Evolutionary conservation across 2,329 filamentous ascomycete genomes (phyloP), one percentile per base, ranked within the genome.

Genomic region (Apiospora hydei): DNA sequence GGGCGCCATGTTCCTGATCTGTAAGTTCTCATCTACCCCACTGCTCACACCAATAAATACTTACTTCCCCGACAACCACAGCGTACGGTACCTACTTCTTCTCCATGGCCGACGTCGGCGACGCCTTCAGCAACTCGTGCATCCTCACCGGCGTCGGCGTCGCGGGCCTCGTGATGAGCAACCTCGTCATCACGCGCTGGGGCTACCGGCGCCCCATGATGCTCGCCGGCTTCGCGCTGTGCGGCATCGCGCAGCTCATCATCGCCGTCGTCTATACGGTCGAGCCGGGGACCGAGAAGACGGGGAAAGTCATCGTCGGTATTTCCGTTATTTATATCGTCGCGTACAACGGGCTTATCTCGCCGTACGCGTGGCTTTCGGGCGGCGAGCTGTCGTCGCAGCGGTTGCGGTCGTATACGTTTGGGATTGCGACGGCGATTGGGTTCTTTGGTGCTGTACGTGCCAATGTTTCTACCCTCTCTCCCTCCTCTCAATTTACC

Each of bases 1-100:
- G 11, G 85, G 85, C 14, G 84, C 84, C 8, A 73, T 86, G 86
- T 78, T 85, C 80, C 80, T 83, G 73, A 82, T 87, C 53, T 84
- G 85, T 76, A 72, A 72, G 73, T 44, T 10, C 3, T 13, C 34
- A 51, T n/a, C 6, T 14, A 3, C 21, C 30, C 21, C 46, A n/a
- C 18, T 4, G 5, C 18, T 5, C 6, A 8, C 18, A 8, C 18
- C 6, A 47, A 8, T 1, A 18, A 2, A 18, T 6, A 3, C 3
- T 46, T 18, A 46, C 44, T 18, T 4, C 0, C n/a, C 18, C n/a
- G n/a, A n/a, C n/a, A 53, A 14, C 18, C 16, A 38, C 53, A 85
- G 85, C 84, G 2, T 85, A 85, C 75, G 81, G 82, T 47, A 86
- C 86, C 7, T 89, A 88, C 78, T 88, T 88, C 81, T 87, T 89